Base-by-base conservation (phyloP, 2,329 filamentous ascomycete genomes). In the Cadophora gregata region DNA sequence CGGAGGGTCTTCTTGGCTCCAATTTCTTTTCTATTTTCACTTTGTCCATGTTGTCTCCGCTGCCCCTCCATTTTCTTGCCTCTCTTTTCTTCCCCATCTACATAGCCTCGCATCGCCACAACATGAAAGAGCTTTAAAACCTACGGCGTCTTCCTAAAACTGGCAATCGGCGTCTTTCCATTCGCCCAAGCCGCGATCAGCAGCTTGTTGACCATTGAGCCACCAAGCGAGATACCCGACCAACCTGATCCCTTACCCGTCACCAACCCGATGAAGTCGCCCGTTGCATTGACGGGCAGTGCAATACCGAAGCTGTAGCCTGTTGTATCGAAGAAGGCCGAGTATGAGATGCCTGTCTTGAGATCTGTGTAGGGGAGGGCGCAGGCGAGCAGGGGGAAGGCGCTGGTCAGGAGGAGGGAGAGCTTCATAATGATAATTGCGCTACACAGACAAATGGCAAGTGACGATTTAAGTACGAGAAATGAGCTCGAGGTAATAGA, bases 191-290 rank as follows among this genome's bases (percentile, higher is more conserved):
- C 81, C 0, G 82, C 77, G 16, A 86, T 75, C 38, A 87, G 77
- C 8, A 86, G 78, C 47, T 81, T 79, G 25, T 69, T 67, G 50
- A 80, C 70, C 84, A 86, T 86, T 29, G 75, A 72, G 4, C 81
- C 81, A 9, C 80, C 79, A 33, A 85, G 75, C 24, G 80, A 81
- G 27, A 84, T 78, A 66, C 81, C 84, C 59, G 79, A 81, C 80
- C 82, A 87, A 67, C 84, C 82, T 33, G 74, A 76, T 3, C 78
- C 79, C 64, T 81, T 78, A 3, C 67, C 67, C 1, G 85, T 80
- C 53, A 88, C 79, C 72, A 86, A 83, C 8, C 81, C 83, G 67
- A 88, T 85, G 70, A 87, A 82, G 74, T 88, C 85, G 12, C 80
- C 80, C 0, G 76, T 79, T 16, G 81, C 75, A 12, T 77, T 81